Evolutionary conservation across 129 eudicot genomes (phyloP).

Genomic region (Helianthus annuus): DNA sequence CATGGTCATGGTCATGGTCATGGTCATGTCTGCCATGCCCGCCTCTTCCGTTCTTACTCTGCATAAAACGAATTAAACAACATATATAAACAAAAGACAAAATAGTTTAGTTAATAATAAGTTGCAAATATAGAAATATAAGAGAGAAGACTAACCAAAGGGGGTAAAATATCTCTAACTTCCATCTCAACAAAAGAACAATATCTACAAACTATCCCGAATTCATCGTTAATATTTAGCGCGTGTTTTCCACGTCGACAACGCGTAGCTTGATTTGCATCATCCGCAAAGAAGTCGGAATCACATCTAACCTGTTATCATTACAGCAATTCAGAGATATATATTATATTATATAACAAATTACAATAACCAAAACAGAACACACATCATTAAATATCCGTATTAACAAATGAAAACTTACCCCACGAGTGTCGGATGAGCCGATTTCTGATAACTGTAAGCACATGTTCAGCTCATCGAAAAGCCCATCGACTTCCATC

Average conservation of each 20-base stretch:
- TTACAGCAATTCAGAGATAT: slow-evolving; percentile 11
- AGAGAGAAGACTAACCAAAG: slow-evolving; percentile 46
- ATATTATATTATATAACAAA: not conserved
- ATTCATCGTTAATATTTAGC: slow-evolving; percentile 48
- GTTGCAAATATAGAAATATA: slow-evolving; percentile 7
- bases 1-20: slow-evolving; percentile 31
- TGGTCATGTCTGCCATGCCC: slow-evolving; percentile 36
- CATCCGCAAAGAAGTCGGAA: slow-evolving; percentile 5
- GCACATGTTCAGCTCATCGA: slow-evolving; percentile 44
- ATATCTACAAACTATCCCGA: slow-evolving; percentile 56
- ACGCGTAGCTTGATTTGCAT: slow-evolving; percentile 23
- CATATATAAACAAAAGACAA: not conserved
- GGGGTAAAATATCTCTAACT: slow-evolving; percentile 52
- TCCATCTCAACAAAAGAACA: slow-evolving; percentile 56
- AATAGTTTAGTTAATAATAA: slow-evolving; percentile 16
- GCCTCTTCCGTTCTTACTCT: slow-evolving; percentile 35
- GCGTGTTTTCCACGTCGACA: slow-evolving; percentile 53
- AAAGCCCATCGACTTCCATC: slow-evolving; percentile 46
- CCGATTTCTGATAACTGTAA: slow-evolving; percentile 36
- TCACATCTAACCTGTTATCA: slow-evolving; percentile 36
- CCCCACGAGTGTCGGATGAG: slow-evolving; percentile 24
- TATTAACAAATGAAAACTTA: slow-evolving; percentile 27
- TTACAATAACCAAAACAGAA: not conserved
- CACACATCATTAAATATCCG: not conserved
- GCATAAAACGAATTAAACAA: slow-evolving; percentile 22